phyloP scores from a whole-genome alignment of 139 green algal species.

The Eudorina sp. region DNA sequence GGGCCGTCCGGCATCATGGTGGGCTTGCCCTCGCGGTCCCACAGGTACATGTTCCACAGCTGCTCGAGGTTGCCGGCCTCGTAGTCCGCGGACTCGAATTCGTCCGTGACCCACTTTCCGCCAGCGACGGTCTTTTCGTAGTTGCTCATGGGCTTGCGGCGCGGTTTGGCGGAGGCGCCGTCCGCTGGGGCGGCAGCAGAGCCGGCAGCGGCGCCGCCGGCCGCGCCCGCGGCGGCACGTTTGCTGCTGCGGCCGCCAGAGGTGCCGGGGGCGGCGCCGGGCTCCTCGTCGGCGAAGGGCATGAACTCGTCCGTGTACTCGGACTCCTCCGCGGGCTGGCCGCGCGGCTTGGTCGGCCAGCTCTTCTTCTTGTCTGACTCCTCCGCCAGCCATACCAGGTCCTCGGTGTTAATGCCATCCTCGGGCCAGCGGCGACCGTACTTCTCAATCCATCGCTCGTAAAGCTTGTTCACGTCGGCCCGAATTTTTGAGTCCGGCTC shows the following conservation, averaged over 20 bases:
- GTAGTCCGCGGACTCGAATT: conserved; percentile 71
- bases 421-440: conserved; percentile 74
- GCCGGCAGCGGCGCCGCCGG: conserved; percentile 12
- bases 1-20: conserved; percentile 69
- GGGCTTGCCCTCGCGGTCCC: conserved; percentile 70
- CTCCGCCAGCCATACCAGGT: conserved; percentile 75
- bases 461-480: conserved; percentile 69
- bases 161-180: too few species aligned
- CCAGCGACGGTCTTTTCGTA: conserved; percentile 57
- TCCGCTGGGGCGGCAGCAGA: too few species aligned
- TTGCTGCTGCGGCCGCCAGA: too few species aligned
- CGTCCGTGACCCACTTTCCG: conserved; percentile 69
- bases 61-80: conserved; percentile 73
- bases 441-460: conserved; percentile 71
- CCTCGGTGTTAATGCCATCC: conserved; percentile 73
- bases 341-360: background rate
- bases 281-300: conserved; percentile 44
- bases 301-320: conserved; percentile 65
- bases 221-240: background rate
- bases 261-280: background rate
- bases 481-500: conserved; percentile 71
- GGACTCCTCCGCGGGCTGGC: conserved; percentile 53
- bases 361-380: conserved; percentile 60
- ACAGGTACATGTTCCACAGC: conserved; percentile 71
- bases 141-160: conserved; percentile 45